Evolutionary conservation across 2,329 filamentous ascomycete genomes (phyloP), one percentile per base, ranked within the genome.

Genomic region (Teratosphaeria viscida): DNA sequence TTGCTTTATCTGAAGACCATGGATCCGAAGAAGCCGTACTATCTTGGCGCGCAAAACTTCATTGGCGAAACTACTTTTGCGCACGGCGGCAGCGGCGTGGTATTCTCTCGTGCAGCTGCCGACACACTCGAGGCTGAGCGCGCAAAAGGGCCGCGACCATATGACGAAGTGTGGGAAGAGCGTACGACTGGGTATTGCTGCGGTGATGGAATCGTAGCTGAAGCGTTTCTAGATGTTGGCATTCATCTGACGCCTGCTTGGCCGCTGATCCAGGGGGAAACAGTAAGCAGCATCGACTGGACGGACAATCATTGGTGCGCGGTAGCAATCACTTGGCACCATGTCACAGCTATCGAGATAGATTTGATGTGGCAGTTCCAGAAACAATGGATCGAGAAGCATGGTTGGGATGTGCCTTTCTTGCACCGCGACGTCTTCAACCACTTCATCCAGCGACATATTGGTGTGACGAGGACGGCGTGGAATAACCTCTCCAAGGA

Each of bases 191-290:
- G 72, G 8, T 80, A 83, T 59, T 82, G 79, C 66, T 82, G 80
- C 59, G 81, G 81, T n/a, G 80, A 83, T 59, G 79, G 77, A 49
- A 74, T 82, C 8, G 65, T 82, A 11, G 80, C 80, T 0, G 79
- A 75, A 69, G 77, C 75, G 5, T 66, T 82, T 57, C 73, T 73
- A 61, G 73, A 78, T 37, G 75, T 73, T 37, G 76, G 75, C 0
- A 73, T 82, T 10, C 67, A 71, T 3, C 61, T 83, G 60, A 77
- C 74, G 26, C 67, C 70, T 8, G 72, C 74, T 0, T 78, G 74
- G 69, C 77, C 77, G 1, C 65, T 77, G 14, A 72, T 79, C 7
- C 76, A 79, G 62, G 71, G 75, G 58, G 77, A 79, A 62, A 75
- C 71, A 5, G 73, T 76, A 5, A 64, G 64, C 39, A 73, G 72